Evolutionary conservation across 768 basidiomycete species (phyloP).

Genomic region (Mycena polygramma): DNA sequence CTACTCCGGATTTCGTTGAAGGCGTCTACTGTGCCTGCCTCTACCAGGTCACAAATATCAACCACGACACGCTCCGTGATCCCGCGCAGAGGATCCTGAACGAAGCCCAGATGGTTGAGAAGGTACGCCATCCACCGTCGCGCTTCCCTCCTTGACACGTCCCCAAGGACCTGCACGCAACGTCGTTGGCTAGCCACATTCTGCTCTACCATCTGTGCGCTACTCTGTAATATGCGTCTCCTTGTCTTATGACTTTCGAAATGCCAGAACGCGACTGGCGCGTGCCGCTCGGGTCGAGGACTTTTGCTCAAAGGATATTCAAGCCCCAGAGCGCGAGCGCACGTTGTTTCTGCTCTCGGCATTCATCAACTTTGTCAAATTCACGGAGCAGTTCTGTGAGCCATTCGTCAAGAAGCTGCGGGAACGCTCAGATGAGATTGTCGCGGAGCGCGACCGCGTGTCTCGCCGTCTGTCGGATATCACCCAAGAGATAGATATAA

Average conservation of each 20-base stretch:
- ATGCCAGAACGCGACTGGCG: conserved; percentile 74
- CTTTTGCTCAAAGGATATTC: conserved; percentile 82
- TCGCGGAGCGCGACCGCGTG: conserved; percentile 73
- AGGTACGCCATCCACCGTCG: conserved; percentile 53
- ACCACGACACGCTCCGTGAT: conserved; percentile 68
- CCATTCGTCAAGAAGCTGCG: conserved; percentile 73
- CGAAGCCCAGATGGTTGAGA: conserved; percentile 64
- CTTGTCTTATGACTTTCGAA: background rate
- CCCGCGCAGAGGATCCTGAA: conserved; percentile 69
- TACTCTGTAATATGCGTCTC: background rate
- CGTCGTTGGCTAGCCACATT: conserved; percentile 72
- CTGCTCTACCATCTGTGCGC: conserved; percentile 79
- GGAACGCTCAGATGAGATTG: conserved; percentile 67
- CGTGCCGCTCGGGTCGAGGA: conserved; percentile 80
- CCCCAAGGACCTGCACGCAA: conserved; percentile 73
- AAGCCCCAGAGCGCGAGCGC: conserved; percentile 79
- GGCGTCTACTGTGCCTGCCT: conserved; percentile 79
- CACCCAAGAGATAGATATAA: conserved; percentile 62
- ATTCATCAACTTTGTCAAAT: conserved; percentile 95
- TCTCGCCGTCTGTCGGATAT: conserved; percentile 61
- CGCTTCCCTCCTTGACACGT: conserved; percentile 16
- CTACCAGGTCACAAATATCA: conserved; percentile 76
- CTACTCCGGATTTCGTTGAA: conserved; percentile 79
- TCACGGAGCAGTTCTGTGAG: conserved; percentile 79
- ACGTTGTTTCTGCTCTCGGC: conserved; percentile 84